Evolutionary conservation across 352 stramenopile genomes (phyloP).

Genomic region (Pythium dissotocum): DNA sequence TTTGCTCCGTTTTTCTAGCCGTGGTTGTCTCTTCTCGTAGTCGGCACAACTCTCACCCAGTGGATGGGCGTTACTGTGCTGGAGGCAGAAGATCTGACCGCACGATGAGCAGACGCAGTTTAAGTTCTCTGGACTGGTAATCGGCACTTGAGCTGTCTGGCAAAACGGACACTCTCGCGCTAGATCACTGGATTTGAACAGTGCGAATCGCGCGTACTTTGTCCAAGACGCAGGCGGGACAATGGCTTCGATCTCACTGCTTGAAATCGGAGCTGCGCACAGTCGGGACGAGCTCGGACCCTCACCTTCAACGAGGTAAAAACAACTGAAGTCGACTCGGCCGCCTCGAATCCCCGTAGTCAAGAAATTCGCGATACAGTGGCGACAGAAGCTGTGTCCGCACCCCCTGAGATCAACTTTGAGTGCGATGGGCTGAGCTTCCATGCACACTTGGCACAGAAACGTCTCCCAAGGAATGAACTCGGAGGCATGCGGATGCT

Average conservation of each 20-base stretch:
- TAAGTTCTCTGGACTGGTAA: background rate
- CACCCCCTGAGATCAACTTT: background rate
- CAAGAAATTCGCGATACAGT: background rate
- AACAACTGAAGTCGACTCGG: background rate
- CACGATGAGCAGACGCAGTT: background rate
- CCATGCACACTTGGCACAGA: background rate
- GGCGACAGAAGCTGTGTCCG: background rate
- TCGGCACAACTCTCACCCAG: background rate
- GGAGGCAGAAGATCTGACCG: background rate
- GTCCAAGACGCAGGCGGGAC: background rate
- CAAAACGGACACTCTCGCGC: background rate
- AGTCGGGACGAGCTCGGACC: background rate
- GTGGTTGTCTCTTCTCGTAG: background rate
- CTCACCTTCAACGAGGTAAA: background rate
- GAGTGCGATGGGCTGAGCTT: background rate
- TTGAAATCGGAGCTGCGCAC: background rate
- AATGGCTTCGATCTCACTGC: background rate
- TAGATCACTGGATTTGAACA: background rate
- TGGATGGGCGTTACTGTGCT: background rate
- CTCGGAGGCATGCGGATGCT: background rate
- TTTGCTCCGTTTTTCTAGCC: background rate
- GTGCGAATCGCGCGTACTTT: background rate
- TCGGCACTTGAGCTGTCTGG: background rate
- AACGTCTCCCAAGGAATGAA: background rate
- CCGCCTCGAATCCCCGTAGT: background rate